A percentile compares a stretch with the other conserved stretches of the same genome.
These are phyloP conservation scores for Cercis canadensis DNA, from an alignment of 306 rosid species.

Conservation along the genomic window DNA sequence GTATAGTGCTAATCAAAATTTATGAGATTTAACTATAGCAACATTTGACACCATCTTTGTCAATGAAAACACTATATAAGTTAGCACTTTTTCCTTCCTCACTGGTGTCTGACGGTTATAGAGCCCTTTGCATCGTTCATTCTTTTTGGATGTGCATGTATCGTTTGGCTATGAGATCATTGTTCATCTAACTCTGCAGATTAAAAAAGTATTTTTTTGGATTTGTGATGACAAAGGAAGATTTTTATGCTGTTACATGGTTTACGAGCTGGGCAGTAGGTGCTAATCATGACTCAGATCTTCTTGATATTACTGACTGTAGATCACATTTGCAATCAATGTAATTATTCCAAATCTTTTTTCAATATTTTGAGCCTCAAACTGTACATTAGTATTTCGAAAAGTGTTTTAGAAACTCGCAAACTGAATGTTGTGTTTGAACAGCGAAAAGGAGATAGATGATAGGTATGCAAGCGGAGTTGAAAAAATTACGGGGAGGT, in stretches of 20 bases:
- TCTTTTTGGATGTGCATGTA: slow-evolving; percentile 27
- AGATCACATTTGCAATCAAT: slow-evolving; percentile 48
- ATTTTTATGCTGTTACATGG: slow-evolving; percentile 88
- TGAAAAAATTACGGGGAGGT: slow-evolving; percentile 74
- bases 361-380: too few species aligned
- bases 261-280: slow-evolving; percentile 98
- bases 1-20: slow-evolving; percentile 36
- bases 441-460: slow-evolving; percentile 55
- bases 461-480: slow-evolving; percentile 49
- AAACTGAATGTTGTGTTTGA: slow-evolving; percentile 34
- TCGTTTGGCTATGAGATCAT: slow-evolving; percentile 29
- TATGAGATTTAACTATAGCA: slow-evolving; percentile 85
- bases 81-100: slow-evolving; percentile 30
- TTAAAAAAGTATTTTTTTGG: slow-evolving; percentile 65
- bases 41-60: slow-evolving; percentile 98
- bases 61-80: slow-evolving; percentile 91
- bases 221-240: slow-evolving; percentile 77
- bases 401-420: not conserved
- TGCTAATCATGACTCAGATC: slow-evolving; percentile 74
- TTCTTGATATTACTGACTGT: slow-evolving; percentile 50
- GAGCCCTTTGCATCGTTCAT: not conserved
- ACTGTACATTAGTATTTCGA: not conserved
- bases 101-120: too few species aligned
- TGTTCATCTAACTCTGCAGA: slow-evolving; percentile 51
- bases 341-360: slow-evolving; percentile 44